These are phyloP conservation scores for Mikania micrantha DNA, from an alignment of 129 eudicot species.

Conservation along the genomic window DNA sequence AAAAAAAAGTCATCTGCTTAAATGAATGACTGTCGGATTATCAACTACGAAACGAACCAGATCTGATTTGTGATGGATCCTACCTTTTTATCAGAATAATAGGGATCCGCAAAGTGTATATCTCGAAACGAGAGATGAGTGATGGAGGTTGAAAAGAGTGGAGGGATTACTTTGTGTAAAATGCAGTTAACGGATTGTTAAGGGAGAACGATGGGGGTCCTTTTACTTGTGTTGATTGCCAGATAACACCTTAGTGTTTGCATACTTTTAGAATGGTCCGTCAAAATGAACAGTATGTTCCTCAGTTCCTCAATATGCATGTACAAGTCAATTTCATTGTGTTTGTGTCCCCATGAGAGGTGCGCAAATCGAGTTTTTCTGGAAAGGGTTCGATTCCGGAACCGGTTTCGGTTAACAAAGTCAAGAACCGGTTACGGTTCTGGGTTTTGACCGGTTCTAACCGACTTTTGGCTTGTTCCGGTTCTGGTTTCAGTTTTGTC, in stretches of 20 bases:
- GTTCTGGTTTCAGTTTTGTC: too few species aligned
- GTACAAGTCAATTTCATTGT: neutral
- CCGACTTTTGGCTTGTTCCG: too few species aligned
- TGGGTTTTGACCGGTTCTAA: too few species aligned
- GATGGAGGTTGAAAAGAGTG: conserved; percentile 36
- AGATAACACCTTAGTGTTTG: conserved; percentile 1
- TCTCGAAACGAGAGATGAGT: conserved; percentile 26
- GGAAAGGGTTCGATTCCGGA: too few species aligned
- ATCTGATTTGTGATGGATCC: conserved; percentile 2
- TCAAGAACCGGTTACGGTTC: too few species aligned
- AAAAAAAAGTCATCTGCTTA: neutral
- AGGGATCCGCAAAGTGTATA: conserved; percentile 18
- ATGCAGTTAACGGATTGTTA: neutral
- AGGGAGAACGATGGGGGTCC: conserved; percentile 3
- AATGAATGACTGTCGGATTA: neutral
- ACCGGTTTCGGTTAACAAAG: too few species aligned
- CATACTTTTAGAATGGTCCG: neutral
- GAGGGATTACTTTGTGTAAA: conserved; percentile 11
- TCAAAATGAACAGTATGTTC: neutral
- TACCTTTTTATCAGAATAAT: conserved; percentile 4
- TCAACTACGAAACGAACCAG: neutral
- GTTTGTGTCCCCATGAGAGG: neutral
- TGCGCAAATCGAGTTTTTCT: too few species aligned
- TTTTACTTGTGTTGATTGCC: conserved; percentile 4
- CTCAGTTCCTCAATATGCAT: neutral